phyloP scores from a whole-genome alignment of 352 stramenopile genomes.

The Globisporangium mamillatum region DNA sequence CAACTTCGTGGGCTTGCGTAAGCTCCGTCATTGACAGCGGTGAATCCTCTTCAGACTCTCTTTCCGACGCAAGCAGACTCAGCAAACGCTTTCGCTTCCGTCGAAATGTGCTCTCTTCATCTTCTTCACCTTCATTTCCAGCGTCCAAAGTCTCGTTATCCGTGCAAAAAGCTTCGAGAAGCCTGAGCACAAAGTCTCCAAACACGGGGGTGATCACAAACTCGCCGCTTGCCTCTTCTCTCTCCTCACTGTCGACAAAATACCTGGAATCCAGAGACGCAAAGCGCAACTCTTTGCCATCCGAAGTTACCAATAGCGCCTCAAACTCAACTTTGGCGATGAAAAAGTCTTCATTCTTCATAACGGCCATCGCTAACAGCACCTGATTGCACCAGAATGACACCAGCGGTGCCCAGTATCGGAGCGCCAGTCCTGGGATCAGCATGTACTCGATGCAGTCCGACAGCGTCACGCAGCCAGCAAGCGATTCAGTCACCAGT shows the following conservation, averaged over 20 bases:
- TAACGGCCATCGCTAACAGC: slow-evolving; percentile 25
- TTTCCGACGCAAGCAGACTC: not conserved
- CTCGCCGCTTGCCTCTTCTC: not conserved
- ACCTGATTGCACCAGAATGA: slow-evolving; percentile 35
- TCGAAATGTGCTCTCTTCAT: not conserved
- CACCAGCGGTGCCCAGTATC: slow-evolving; percentile 26
- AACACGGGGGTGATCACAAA: not conserved
- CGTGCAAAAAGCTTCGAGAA: slow-evolving; percentile 4
- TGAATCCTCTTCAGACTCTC: not conserved
- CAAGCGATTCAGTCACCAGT: slow-evolving; percentile 33
- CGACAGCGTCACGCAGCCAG: slow-evolving; percentile 24
- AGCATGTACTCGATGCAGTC: slow-evolving; percentile 24
- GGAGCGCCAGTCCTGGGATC: slow-evolving; percentile 10
- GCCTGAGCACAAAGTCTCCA: slow-evolving; percentile 16
- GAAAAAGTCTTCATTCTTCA: slow-evolving; percentile 29
- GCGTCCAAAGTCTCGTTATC: not conserved
- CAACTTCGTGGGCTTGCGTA: not conserved
- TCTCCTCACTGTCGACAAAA: not conserved
- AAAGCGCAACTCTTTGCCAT: slow-evolving; percentile 27
- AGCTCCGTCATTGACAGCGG: not conserved
- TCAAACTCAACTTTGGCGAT: slow-evolving; percentile 20
- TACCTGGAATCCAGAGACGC: slow-evolving; percentile 18
- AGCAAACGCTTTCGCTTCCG: not conserved
- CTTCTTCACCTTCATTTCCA: not conserved
- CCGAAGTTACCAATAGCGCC: slow-evolving; percentile 28